Percentiles rank a stretch among this genome's conserved stretches.
phyloP scores from a whole-genome alignment of 2,329 filamentous ascomycete species.

The Phialemoniopsis sp. region DNA sequence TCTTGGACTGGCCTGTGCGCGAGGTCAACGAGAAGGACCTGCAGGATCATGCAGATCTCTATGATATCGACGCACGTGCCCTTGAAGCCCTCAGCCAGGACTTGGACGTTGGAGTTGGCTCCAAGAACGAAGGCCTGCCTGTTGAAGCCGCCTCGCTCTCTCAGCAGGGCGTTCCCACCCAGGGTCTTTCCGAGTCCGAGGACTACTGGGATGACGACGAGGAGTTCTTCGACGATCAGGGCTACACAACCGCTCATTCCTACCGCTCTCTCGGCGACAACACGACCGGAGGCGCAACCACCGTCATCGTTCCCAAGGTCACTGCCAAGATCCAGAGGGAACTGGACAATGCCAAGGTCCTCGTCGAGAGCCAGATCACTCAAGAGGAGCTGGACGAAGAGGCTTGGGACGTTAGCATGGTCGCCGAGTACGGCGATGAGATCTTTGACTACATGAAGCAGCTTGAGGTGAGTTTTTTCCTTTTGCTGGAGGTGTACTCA shows the following conservation, averaged over 20 bases:
- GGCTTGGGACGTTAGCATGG: slow-evolving; percentile 92
- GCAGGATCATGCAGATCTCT: slow-evolving; percentile 35
- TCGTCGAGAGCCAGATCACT: slow-evolving; percentile 63
- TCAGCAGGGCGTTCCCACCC: neutral
- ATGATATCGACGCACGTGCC: slow-evolving; percentile 34
- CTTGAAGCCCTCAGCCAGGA: neutral
- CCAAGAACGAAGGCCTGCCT: slow-evolving; percentile 7
- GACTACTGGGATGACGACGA: slow-evolving; percentile 80
- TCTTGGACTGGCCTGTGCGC: neutral
- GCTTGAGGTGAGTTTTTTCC: slow-evolving; percentile 64
- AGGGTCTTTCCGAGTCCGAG: slow-evolving; percentile 47
- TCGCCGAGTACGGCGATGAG: slow-evolving; percentile 92
- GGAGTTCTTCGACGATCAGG: slow-evolving; percentile 62
- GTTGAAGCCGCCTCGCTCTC: neutral
- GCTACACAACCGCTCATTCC: slow-evolving; percentile 74
- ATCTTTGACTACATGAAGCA: slow-evolving; percentile 91
- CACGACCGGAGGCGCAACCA: slow-evolving; percentile 46
- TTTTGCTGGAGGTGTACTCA: slow-evolving; percentile 7
- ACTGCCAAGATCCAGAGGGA: slow-evolving; percentile 68
- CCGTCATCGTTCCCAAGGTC: slow-evolving; percentile 67
- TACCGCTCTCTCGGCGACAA: slow-evolving; percentile 67
- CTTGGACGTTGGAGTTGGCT: neutral
- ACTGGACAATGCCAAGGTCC: slow-evolving; percentile 59
- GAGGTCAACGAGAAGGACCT: slow-evolving; percentile 24
- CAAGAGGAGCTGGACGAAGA: slow-evolving; percentile 83